Conservation (phyloP, 257 asterid species). For the Petunia axillaris region DNA sequence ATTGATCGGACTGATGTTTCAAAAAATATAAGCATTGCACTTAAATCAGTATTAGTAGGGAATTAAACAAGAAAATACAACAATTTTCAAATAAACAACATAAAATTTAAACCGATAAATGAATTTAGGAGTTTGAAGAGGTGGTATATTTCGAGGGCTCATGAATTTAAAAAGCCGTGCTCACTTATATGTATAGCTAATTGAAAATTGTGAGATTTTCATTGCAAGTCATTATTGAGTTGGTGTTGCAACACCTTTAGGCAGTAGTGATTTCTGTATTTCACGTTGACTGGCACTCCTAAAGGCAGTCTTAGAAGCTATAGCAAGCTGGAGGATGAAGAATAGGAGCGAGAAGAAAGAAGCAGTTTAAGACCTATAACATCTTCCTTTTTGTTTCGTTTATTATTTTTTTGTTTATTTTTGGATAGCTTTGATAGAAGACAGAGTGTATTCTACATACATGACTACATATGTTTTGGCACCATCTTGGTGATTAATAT, state of each 20-base stretch:
- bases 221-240: neutral
- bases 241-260: neutral
- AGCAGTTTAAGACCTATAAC: neutral
- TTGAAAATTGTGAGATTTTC: neutral
- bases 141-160: neutral
- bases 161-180: neutral
- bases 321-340: too few species aligned
- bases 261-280: neutral
- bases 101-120: neutral
- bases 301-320: too few species aligned
- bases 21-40: constrained; percentile 6
- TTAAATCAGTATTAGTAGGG: neutral
- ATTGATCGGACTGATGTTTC: neutral
- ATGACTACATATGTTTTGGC: neutral
- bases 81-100: neutral
- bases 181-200: neutral
- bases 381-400: neutral
- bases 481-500: constrained; percentile 14
- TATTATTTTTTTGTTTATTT: neutral
- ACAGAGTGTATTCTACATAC: neutral
- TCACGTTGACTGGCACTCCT: neutral
- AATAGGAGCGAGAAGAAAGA: neutral
- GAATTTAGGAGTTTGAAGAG: neutral
- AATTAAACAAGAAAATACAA: neutral
- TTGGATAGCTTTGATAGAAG: neutral